Evolutionary conservation across 345 rosid species (phyloP), one percentile per base, ranked within the genome.

Genomic region (Isatis tinctoria): DNA sequence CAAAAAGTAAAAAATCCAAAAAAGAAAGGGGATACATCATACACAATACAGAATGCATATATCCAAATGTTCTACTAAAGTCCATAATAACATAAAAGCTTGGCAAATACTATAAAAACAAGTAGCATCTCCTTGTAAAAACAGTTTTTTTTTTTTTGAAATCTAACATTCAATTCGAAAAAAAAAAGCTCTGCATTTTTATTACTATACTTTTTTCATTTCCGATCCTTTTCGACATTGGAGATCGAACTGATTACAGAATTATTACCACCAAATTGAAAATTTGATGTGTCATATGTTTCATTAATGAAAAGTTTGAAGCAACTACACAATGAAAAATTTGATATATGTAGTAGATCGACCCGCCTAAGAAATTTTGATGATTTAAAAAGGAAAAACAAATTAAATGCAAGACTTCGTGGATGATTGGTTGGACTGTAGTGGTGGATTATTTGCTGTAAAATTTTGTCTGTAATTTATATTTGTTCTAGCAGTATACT

Each of bases 21-120:
- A 28, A 47, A 48, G 13, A 48, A 20, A 20, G 20, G 54, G 0
- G 28, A 49, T 10, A 8, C 54, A 49, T 3, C 39, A 35, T 53
- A 39, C 63, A 39, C 36, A 40, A 71, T 41, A 64, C 69, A 39
- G 36, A 40, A 71, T 41, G 54, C 69, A 65, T 5, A 17, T 54
- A 65, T 64, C 47, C 57, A 53, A 40, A 28, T 65, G 36, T 22
- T 43, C 4, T 40, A 20, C 61, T 13, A 40, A 63, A 62, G 16
- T 62, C 76, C 45, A 47, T 54, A 13, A 62, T 40, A 28, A 30
- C 33, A 4, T 30, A 30, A 30, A 22, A 22, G 24, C 24, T 22
- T n/a, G n/a, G n/a, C n/a, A n/a, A n/a, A n/a, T n/a, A n/a, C n/a
- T n/a, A n/a, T n/a, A n/a, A n/a, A n/a, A n/a, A n/a, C n/a, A n/a